phyloP scores from a whole-genome alignment of 352 stramenopile genomes.

The Paralagenidium karlingii region DNA sequence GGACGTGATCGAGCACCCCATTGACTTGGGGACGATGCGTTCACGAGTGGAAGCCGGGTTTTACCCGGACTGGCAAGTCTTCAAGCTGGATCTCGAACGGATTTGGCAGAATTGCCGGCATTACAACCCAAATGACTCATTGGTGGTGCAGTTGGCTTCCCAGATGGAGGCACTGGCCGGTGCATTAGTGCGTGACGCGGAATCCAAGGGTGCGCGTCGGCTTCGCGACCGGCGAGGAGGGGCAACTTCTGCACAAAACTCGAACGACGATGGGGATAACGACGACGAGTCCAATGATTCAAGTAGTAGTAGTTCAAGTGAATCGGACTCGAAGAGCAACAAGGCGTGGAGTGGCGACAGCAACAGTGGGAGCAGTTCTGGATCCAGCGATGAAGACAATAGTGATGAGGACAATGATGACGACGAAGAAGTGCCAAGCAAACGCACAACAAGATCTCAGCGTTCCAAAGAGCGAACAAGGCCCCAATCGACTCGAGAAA shows the following conservation, averaged over 20 bases:
- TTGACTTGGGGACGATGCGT: conserved; percentile 78
- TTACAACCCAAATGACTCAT: conserved; percentile 66
- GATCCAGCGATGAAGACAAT: conserved; percentile 29
- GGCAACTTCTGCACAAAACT: not conserved
- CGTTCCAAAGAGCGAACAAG: not conserved
- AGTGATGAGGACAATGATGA: conserved; percentile 5
- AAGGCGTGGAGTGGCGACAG: conserved; percentile 54
- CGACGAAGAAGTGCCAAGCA: conserved; percentile 6
- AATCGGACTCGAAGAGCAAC: conserved; percentile 32
- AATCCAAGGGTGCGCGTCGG: conserved; percentile 31
- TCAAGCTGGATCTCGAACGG: conserved; percentile 39
- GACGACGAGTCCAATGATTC: conserved; percentile 15
- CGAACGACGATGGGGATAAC: conserved; percentile 13
- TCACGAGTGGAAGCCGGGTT: conserved; percentile 32
- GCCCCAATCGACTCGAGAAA: not conserved
- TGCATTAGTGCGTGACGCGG: conserved; percentile 39
- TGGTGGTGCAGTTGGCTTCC: conserved; percentile 69
- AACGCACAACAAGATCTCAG: not conserved
- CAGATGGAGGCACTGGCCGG: conserved; percentile 48
- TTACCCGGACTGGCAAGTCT: conserved; percentile 72
- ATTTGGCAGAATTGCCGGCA: conserved; percentile 78
- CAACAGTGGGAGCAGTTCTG: conserved; percentile 42
- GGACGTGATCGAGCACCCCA: conserved; percentile 65
- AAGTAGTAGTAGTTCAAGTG: conserved; percentile 28
- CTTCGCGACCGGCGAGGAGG: conserved; percentile 15